phyloP scores from a whole-genome alignment of 2,329 filamentous ascomycete genomes.

The Monosporascus sp. region DNA sequence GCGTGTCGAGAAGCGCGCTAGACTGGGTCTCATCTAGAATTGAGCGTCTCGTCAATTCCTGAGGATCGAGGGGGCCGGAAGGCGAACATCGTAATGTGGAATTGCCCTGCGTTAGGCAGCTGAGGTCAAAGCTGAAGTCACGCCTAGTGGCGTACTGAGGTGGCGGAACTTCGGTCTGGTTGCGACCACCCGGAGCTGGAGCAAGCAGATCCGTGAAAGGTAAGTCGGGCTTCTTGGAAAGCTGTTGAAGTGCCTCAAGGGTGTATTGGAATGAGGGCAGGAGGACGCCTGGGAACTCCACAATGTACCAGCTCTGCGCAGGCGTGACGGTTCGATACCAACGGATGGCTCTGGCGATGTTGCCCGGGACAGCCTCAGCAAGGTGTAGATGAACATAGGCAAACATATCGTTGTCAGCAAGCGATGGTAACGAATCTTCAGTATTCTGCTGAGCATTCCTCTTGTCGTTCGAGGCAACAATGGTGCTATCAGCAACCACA shows the following conservation, averaged over 20 bases:
- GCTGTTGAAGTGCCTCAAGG: conserved; percentile 49
- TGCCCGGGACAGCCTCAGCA: conserved; percentile 13
- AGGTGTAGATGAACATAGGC: conserved; percentile 29
- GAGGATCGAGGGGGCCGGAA: conserved; percentile 8
- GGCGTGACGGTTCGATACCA: conserved; percentile 23
- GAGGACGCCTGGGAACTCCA: conserved; percentile 59
- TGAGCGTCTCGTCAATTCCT: conserved; percentile 28
- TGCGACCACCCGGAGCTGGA: conserved; percentile 16
- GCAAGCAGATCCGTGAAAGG: conserved; percentile 46
- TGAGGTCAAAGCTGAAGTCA: conserved; percentile 46
- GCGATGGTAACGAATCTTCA: conserved; percentile 9
- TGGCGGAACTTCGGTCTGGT: conserved; percentile 29
- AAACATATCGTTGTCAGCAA: conserved; percentile 25
- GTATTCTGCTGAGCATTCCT: conserved; percentile 3
- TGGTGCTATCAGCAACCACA: conserved; percentile 27
- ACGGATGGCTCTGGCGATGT: conserved; percentile 19
- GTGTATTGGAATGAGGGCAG: conserved; percentile 54
- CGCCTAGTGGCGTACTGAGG: conserved; percentile 45
- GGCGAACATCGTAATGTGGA: conserved; percentile 16
- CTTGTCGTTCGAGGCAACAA: conserved; percentile 16
- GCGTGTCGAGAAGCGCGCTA: conserved; percentile 44
- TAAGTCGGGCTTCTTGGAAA: conserved; percentile 37
- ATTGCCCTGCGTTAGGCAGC: conserved; percentile 21
- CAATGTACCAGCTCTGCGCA: conserved; percentile 28
- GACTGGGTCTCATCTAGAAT: conserved; percentile 49